Base-by-base conservation (phyloP, 306 rosid species). In the Cucumis cinereus region DNA sequence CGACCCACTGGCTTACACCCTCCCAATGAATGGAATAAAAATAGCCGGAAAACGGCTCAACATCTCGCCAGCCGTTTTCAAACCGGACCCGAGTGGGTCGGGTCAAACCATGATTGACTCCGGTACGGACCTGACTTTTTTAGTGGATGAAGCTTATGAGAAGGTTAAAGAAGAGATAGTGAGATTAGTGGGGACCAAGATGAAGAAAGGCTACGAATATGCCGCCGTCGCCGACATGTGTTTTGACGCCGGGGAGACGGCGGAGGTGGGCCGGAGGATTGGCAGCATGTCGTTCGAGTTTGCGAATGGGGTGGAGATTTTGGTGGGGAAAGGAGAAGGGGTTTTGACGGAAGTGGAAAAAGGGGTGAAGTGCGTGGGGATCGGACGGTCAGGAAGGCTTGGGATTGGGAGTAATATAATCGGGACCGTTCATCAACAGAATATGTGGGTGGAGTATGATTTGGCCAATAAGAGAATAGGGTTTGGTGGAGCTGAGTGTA, bases 31-130 rank as follows among this genome's bases (percentile, higher is more conserved):
- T 30, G 98, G 93, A 12, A 89, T 94, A 9, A 82, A 86, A 35
- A 84, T 94, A 2, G 89, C 88, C 0, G 80, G 62, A 0, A 90
- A 73, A 1, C 79, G 13, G 43, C 81, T 94, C 13, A 68, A 61
- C 53, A 90, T 94, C 1, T 47, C 72, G 0, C 76, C 91, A 0
- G 6, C 96, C 0, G 83, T 80, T 40, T 91, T 94, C 66, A 84
- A 59, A 12, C 98, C 95, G 2, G 76, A 90, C 64, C 70, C 88
- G 0, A 66, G 93, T 8, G 97, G 98, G 23, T 64, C 97, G 78
- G 98, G 98, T 73, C 98, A 94, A 23, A 94, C 98, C 50, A 90
- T 94, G 84, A 50, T 94, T 0, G 98, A 94, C 63, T 94, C 98
- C 0, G 98, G 97, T 0, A 87, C 96, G 43, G 96, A 94, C 15